Evolutionary conservation across 345 rosid genomes (phyloP).

Genomic region (Citrus unshiu): DNA sequence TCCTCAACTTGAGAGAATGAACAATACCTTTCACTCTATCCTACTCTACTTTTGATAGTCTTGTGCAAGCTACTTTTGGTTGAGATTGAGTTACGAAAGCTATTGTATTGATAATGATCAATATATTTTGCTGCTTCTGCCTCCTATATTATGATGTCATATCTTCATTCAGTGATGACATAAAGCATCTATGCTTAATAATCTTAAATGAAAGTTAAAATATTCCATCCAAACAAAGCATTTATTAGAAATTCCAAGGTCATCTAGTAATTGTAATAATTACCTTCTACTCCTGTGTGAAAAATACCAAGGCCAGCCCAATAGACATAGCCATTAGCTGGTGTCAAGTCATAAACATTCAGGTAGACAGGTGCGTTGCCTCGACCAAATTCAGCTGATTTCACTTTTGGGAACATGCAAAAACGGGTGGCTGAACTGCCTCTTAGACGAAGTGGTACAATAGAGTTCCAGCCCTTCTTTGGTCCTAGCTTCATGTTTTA

Average conservation of each 20-base stretch:
- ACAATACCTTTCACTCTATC: not conserved
- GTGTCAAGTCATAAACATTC: constrained; percentile 70
- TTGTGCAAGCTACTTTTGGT: not conserved
- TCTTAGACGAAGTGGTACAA: constrained; percentile 31
- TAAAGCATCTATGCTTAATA: not conserved
- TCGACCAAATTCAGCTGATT: constrained; percentile 36
- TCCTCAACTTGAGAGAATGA: not conserved
- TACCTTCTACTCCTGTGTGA: constrained; percentile 76
- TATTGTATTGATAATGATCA: not conserved
- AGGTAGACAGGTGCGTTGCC: constrained; percentile 56
- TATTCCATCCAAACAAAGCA: not conserved
- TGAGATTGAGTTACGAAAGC: not conserved
- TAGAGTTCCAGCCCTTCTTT: constrained; percentile 38
- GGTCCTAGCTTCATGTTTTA: constrained; percentile 33
- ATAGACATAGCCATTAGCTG: constrained; percentile 53
- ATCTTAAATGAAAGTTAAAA: not conserved
- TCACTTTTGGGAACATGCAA: constrained; percentile 52
- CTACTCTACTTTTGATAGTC: not conserved
- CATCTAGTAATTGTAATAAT: not conserved
- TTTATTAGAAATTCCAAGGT: not conserved
- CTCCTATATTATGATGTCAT: not conserved
- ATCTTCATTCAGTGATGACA: not conserved
- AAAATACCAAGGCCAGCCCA: constrained; percentile 79
- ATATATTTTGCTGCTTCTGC: not conserved
- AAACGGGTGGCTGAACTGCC: constrained; percentile 38